Evolutionary conservation across 495 filamentous ascomycete genomes (phyloP).

Genomic region (Tuber melanosporum): DNA sequence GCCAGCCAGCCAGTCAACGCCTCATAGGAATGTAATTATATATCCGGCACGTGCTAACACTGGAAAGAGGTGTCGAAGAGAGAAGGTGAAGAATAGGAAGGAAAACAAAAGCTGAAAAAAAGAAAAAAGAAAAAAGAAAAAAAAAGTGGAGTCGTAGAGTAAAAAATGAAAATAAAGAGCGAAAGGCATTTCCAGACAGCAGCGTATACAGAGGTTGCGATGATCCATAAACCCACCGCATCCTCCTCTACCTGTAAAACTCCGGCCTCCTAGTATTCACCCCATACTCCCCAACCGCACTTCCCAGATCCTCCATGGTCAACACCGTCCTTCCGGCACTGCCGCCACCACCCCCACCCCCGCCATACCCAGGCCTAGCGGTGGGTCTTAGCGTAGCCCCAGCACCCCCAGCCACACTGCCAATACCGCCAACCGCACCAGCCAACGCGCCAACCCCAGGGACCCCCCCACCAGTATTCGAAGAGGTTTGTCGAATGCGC

Average conservation of each 20-base stretch:
- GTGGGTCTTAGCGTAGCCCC: constrained; percentile 66
- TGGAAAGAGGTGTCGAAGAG: constrained; percentile 28
- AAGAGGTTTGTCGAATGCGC: constrained; percentile 84
- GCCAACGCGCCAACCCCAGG: constrained; percentile 62
- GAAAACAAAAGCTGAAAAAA: constrained; percentile 9
- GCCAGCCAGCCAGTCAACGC: constrained; percentile 31
- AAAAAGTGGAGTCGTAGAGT: not conserved
- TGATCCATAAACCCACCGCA: not conserved
- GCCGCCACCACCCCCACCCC: constrained; percentile 83
- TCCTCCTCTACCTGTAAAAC: constrained; percentile 73
- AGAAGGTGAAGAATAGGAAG: constrained; percentile 8
- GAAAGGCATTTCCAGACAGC: not conserved
- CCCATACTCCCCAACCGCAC: constrained; percentile 94
- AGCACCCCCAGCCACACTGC: constrained; percentile 53
- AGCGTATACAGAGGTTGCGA: not conserved
- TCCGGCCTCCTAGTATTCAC: constrained; percentile 95
- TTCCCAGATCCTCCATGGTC: constrained; percentile 97
- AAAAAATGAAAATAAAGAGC: not conserved
- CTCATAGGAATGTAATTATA: constrained; percentile 39
- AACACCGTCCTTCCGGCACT: constrained; percentile 88
- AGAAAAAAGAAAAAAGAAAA: not conserved
- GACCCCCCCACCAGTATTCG: constrained; percentile 66
- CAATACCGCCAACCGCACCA: constrained; percentile 64
- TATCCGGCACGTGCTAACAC: constrained; percentile 27
- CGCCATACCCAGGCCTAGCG: constrained; percentile 76